Base-by-base conservation (phyloP, 2,329 filamentous ascomycete genomes). In the Davidsoniella neocaledoniae region DNA sequence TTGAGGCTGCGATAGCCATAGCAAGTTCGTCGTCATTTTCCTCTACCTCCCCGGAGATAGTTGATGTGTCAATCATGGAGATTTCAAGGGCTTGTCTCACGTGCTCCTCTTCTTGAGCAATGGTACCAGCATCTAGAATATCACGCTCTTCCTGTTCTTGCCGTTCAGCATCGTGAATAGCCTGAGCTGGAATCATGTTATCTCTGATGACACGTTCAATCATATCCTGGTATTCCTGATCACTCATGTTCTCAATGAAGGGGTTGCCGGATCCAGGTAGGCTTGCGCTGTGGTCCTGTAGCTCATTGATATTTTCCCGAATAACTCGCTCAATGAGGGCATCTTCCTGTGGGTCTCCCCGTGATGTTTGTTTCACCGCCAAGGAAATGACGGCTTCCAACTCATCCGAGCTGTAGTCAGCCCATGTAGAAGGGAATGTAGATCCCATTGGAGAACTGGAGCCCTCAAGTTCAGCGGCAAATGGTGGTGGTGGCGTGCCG, bases 281-380 rank as follows among this genome's bases (percentile, higher is more conserved):
- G 10, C 16, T n/a, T 4, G 25, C 36, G 16, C 38, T 17, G 12
- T 33, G 29, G n/a, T 17, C n/a, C 26, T 33, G 21, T 40, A 48
- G 41, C 16, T 48, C 46, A 7, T n/a, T 6, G 4, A 48, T 40
- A 5, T 48, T 48, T 29, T 48, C 46, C 8, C 46, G 38, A 6
- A 48, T 42, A 2, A 48, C 46, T 23, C 42, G 46, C n/a, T 48
- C 46, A 17, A 48, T 48, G n/a, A 36, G n/a, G 21, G 46, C 46
- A n/a, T 48, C 46, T 43, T 48, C 46, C 16, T 42, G 14, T 12
- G n/a, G 12, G 25, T 48, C 16, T 16, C 46, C 46, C 4, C 46
- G 46, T 7, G 46, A 48, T 19, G 38, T 19, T 48, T 42, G 38
- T 5, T 40, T 25, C 12, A 43, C 39, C 5, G 46, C 26, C 23